A percentile compares a stretch with the other conserved stretches of the same genome.
These are phyloP conservation scores for Xanthoconium purpureum DNA, from an alignment of 768 basidiomycete species.

Conservation along the genomic window DNA sequence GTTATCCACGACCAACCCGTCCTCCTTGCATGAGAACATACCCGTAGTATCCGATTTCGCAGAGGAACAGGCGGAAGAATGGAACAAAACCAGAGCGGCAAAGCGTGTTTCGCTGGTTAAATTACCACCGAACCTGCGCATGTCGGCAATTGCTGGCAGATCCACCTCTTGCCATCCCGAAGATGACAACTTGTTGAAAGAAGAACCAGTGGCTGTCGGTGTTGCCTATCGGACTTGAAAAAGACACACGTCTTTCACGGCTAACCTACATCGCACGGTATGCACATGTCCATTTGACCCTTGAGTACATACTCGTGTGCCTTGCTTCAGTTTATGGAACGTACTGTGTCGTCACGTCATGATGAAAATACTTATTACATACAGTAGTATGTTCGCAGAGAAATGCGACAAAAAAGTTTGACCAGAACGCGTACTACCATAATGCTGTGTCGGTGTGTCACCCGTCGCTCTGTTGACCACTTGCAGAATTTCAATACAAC, in stretches of 20 bases:
- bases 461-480: background rate
- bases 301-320: conserved; percentile 1
- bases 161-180: conserved; percentile 4
- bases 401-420: background rate
- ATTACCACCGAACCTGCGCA: conserved; percentile 55
- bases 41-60: conserved; percentile 44
- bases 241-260: conserved; percentile 4
- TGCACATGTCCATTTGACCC: conserved; percentile 5
- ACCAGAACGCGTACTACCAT: background rate
- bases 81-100: conserved; percentile 81
- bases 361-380: background rate
- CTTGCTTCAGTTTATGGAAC: conserved; percentile 7
- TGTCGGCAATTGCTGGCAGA: conserved; percentile 21
- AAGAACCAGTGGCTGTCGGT: conserved; percentile 5
- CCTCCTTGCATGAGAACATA: conserved; percentile 43
- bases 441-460: background rate
- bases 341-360: conserved; percentile 2
- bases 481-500: background rate
- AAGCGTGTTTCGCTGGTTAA: conserved; percentile 82
- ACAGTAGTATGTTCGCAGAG: background rate
- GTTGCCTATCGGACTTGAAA: conserved; percentile 3
- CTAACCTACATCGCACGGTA: conserved; percentile 4
- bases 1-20: conserved; percentile 16
- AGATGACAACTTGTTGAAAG: conserved; percentile 3
- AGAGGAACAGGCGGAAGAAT: conserved; percentile 81